phyloP scores from a whole-genome alignment of 164 flowering plant species.

The Dillenia suffruticosa region DNA sequence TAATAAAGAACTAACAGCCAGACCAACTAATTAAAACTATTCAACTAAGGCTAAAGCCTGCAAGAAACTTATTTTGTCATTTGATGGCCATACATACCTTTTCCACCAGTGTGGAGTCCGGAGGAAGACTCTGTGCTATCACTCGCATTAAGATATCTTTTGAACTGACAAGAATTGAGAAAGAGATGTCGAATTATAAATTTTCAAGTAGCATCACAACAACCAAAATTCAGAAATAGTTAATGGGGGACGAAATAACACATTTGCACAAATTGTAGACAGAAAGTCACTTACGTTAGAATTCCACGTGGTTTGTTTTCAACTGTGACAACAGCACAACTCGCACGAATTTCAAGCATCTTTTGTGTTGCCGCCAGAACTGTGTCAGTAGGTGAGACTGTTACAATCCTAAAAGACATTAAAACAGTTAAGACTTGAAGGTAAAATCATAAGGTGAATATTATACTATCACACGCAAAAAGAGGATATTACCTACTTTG shows the following conservation, averaged over 20 bases:
- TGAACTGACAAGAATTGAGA: slow-evolving; percentile 42
- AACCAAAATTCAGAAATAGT: neutral
- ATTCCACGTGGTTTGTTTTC: slow-evolving; percentile 87
- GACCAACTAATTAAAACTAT: too few relatives aligned
- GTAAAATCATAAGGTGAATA: too few relatives aligned
- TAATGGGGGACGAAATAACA: too few relatives aligned
- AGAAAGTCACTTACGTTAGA: slow-evolving; percentile 64
- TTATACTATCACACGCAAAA: slow-evolving; percentile 7
- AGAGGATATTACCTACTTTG: slow-evolving; percentile 94
- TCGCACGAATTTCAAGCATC: slow-evolving; percentile 72
- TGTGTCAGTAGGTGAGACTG: slow-evolving; percentile 74
- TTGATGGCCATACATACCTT: slow-evolving; percentile 43
- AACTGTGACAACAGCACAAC: slow-evolving; percentile 70
- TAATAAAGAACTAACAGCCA: too few relatives aligned
- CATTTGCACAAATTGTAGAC: too few relatives aligned
- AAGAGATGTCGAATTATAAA: neutral
- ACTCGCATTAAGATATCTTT: slow-evolving; percentile 96
- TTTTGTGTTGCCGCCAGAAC: slow-evolving; percentile 71
- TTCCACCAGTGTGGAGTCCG: slow-evolving; percentile 74
- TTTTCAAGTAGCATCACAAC: neutral
- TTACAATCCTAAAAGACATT: slow-evolving; percentile 47
- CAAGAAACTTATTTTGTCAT: too few relatives aligned
- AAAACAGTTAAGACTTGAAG: too few relatives aligned
- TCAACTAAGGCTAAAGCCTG: too few relatives aligned
- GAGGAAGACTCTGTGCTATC: slow-evolving; percentile 74